Conservation (phyloP, 495 filamentous ascomycete genomes). For the Glonium stellatum region DNA sequence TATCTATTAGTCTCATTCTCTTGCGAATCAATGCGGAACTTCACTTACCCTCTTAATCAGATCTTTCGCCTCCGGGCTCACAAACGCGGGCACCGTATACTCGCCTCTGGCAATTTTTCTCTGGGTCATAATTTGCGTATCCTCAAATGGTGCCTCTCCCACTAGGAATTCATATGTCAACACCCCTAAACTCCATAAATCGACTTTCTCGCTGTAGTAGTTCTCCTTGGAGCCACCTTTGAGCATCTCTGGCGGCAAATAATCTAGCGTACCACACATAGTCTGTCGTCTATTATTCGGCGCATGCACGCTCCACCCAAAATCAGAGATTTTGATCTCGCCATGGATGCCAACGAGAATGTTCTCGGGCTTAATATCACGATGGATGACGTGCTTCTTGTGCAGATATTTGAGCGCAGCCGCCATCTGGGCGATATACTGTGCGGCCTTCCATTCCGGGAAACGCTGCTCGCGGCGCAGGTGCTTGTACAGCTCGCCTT, state of each 20-base stretch:
- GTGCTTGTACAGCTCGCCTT: constrained; percentile 96
- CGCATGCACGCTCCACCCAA: constrained; percentile 97
- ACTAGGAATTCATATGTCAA: constrained; percentile 95
- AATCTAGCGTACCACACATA: constrained; percentile 96
- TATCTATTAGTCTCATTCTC: constrained; percentile 2
- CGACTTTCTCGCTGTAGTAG: constrained; percentile 89
- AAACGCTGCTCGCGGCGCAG: constrained; percentile 80
- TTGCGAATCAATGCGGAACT: neutral
- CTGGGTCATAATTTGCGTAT: constrained; percentile 91
- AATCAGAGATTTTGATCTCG: constrained; percentile 97
- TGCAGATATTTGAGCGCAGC: constrained; percentile 86
- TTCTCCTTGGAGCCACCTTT: constrained; percentile 70
- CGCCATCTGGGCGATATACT: constrained; percentile 99
- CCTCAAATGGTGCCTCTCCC: constrained; percentile 94
- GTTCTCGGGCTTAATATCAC: constrained; percentile 98
- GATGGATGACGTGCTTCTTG: constrained; percentile 96
- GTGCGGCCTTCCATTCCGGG: constrained; percentile 90
- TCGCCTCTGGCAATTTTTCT: constrained; percentile 81
- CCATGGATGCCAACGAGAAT: constrained; percentile 96
- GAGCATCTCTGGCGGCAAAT: constrained; percentile 97
- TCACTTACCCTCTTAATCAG: constrained; percentile 76
- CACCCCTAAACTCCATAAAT: constrained; percentile 92
- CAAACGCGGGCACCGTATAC: constrained; percentile 85
- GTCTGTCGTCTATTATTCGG: constrained; percentile 90
- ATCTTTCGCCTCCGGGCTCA: constrained; percentile 85